Base-by-base conservation (phyloP, 305 asterid species). In the Fraxinus floribunda region DNA sequence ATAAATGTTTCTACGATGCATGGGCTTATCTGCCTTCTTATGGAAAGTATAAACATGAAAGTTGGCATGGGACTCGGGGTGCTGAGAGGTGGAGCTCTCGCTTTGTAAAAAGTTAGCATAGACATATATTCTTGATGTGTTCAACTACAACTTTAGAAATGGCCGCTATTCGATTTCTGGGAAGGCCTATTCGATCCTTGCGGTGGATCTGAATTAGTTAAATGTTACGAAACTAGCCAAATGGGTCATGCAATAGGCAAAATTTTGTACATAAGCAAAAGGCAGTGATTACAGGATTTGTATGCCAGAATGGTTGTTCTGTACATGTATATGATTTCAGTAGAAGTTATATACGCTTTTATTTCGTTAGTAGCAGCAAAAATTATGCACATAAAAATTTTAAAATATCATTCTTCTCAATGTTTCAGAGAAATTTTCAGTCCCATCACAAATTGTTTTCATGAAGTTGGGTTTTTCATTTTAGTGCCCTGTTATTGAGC, bases 261-360 rank as follows among this genome's bases (percentile, higher is more conserved):
- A 71, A 30, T 32, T 30, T 71, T 75, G 85, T 85, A 85, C 83
- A 81, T 84, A 52, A 44, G 39, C 55, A 41, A 15, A 49, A 70
- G 24, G 41, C 13, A 32, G 76, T 15, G 41, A 68, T 29, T 13
- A 30, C 22, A 71, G 76, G 81, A 44, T 38, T 70, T 78, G 76
- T 71, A 84, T 35, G 78, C 84, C 34, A 26, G 77, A 55, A n/a
- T 35, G 77, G 16, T 74, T 44, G 41, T 22, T 7, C 16, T 15
- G 1, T 76, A 10, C 5, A 24, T 82, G 85, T 85, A 75, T 82
- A 81, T 77, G 10, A 71, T 30, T 71, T 71, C 76, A 32, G 39
- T 1, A 71, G 76, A 32, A 71, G 76, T 71, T 71, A 71, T 71
- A 13, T 71, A 16, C n/a, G 76, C 76, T 24, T 71, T 71, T 35